These are phyloP conservation scores for Colletotrichum tamarilloi DNA, from an alignment of 2,329 filamentous ascomycete genomes.

Conservation along the genomic window DNA sequence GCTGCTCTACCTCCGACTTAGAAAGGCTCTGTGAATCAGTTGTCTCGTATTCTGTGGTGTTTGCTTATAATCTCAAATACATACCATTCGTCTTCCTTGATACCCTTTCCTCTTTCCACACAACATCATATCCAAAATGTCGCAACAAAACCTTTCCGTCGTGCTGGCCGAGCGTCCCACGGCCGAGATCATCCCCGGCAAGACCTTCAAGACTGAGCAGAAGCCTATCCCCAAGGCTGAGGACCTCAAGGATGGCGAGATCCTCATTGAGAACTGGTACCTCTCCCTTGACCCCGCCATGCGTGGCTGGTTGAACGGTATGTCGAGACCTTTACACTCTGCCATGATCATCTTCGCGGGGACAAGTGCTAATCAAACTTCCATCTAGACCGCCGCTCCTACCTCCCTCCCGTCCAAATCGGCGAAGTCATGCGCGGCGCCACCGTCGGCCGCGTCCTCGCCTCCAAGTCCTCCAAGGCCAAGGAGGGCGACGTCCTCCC, in stretches of 20 bases:
- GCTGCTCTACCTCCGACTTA: background rate
- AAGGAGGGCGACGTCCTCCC: conserved; percentile 69
- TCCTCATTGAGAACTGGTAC: conserved; percentile 71
- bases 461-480: conserved; percentile 65
- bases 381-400: conserved; percentile 60
- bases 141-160: conserved; percentile 59
- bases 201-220: conserved; percentile 70
- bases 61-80: background rate
- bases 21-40: background rate
- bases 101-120: background rate
- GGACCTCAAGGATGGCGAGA: conserved; percentile 71
- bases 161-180: conserved; percentile 73
- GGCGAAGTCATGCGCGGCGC: conserved; percentile 76
- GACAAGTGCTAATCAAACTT: background rate
- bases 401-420: conserved; percentile 75
- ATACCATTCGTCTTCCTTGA: background rate
- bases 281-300: conserved; percentile 81
- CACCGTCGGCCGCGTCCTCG: conserved; percentile 70
- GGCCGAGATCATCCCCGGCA: conserved; percentile 69
- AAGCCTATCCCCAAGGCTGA: conserved; percentile 61
- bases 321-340: conserved; percentile 27
- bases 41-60: background rate
- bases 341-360: no score
- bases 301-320: conserved; percentile 76
- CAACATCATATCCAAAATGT: conserved; percentile 46